These are phyloP conservation scores for Lenwebbia sp. DNA, from an alignment of 345 rosid species.

Conservation along the genomic window DNA sequence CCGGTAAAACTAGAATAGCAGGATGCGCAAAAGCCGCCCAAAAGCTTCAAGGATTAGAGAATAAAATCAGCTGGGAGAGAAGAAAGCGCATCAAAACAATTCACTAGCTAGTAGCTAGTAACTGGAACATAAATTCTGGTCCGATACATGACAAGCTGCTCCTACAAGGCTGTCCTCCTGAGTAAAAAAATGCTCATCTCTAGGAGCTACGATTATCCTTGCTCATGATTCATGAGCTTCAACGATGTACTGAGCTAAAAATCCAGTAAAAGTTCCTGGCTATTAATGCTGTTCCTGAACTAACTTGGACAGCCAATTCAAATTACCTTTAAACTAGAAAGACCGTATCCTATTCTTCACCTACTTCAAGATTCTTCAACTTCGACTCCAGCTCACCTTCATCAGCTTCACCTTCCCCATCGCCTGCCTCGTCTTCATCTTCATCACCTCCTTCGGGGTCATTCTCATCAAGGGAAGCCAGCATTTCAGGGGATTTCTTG, in stretches of 20 bases:
- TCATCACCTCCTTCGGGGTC: slow-evolving; percentile 70
- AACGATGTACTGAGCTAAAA: background rate
- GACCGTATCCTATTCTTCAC: background rate
- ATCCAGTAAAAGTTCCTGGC: background rate
- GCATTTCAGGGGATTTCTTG: slow-evolving; percentile 50
- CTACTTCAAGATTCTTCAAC: slow-evolving; percentile 61
- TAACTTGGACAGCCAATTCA: background rate
- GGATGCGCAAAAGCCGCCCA: background rate
- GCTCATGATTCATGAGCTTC: background rate
- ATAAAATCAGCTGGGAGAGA: background rate
- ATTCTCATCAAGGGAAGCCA: slow-evolving; percentile 72
- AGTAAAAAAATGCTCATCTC: background rate
- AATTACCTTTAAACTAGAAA: background rate
- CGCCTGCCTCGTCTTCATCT: slow-evolving; percentile 36
- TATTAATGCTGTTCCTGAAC: background rate
- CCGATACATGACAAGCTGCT: background rate
- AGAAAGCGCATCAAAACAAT: background rate
- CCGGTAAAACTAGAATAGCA: background rate
- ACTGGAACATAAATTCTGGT: background rate
- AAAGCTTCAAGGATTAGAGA: background rate
- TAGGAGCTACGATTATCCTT: background rate
- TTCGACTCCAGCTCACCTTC: slow-evolving; percentile 60
- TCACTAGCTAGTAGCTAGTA: background rate
- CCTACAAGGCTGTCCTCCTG: background rate
- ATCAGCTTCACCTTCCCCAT: slow-evolving; percentile 18